These are phyloP conservation scores for Pythium utonaiense DNA, from an alignment of 352 stramenopile species.

Conservation along the genomic window DNA sequence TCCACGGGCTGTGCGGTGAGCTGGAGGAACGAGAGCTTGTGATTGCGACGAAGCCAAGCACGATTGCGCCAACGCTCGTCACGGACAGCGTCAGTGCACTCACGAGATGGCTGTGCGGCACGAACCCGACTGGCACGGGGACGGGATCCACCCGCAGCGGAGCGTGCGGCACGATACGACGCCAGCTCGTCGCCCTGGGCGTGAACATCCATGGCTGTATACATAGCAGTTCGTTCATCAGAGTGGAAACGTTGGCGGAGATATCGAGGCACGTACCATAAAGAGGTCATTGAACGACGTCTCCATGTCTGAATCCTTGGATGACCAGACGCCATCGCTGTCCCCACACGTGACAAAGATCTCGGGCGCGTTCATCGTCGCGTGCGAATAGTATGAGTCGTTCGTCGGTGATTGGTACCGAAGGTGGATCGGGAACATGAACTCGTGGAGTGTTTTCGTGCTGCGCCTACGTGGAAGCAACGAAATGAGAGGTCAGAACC, in stretches of 20 bases:
- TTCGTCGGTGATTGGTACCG: conserved; percentile 36
- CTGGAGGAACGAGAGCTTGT: background rate
- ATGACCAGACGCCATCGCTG: background rate
- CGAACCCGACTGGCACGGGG: conserved; percentile 20
- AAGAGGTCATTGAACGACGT: background rate
- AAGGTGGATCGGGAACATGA: conserved; percentile 31
- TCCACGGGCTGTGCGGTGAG: conserved; percentile 5
- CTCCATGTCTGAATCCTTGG: background rate
- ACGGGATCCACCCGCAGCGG: background rate
- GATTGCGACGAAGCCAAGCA: conserved; percentile 20
- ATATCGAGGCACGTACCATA: background rate
- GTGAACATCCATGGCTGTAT: conserved; percentile 1
- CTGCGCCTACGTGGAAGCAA: background rate
- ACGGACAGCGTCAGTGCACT: conserved; percentile 23
- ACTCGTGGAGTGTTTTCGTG: background rate
- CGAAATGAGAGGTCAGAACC: background rate
- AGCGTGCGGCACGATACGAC: conserved; percentile 2
- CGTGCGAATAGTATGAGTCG: conserved; percentile 17
- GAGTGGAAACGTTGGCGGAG: no score
- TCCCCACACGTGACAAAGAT: conserved; percentile 17
- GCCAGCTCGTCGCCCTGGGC: conserved; percentile 6
- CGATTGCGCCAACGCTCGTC: conserved; percentile 17
- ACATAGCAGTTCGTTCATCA: no score
- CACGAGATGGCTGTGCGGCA: conserved; percentile 14
- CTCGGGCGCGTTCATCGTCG: conserved; percentile 19